These are phyloP conservation scores for Hydnomerulius pinastri DNA, from an alignment of 768 basidiomycete genomes.

Conservation along the genomic window DNA sequence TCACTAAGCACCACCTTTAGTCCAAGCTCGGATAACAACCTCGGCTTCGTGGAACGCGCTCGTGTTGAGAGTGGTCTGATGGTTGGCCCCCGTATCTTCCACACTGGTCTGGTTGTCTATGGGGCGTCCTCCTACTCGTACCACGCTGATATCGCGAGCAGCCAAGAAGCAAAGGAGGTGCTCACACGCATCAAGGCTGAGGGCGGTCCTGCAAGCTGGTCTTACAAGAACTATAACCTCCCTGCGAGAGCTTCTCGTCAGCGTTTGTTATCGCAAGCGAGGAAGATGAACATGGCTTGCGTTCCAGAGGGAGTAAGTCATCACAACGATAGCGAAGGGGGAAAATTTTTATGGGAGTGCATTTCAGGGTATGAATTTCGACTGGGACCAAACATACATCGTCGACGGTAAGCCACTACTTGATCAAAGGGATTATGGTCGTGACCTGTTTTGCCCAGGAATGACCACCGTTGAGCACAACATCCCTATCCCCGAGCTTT, in stretches of 20 bases:
- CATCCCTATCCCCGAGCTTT: slow-evolving; percentile 62
- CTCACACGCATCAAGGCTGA: slow-evolving; percentile 70
- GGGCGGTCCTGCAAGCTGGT: slow-evolving; percentile 68
- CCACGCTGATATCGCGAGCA: slow-evolving; percentile 65
- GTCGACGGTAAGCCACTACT: slow-evolving; percentile 58
- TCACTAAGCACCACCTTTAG: slow-evolving; percentile 32
- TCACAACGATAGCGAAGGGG: background rate
- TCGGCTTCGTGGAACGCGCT: slow-evolving; percentile 61
- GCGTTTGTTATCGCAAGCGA: slow-evolving; percentile 59
- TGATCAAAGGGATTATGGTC: background rate
- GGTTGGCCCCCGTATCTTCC: slow-evolving; percentile 71
- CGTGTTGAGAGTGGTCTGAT: slow-evolving; percentile 63
- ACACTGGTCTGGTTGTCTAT: slow-evolving; percentile 62
- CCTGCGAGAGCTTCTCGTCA: slow-evolving; percentile 72
- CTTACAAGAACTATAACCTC: slow-evolving; percentile 78
- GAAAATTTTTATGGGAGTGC: background rate
- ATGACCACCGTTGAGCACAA: slow-evolving; percentile 80
- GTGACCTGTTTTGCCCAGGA: slow-evolving; percentile 38
- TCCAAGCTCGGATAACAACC: slow-evolving; percentile 63
- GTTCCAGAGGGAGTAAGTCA: slow-evolving; percentile 64
- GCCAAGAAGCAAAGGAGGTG: slow-evolving; percentile 64
- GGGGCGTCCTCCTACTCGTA: slow-evolving; percentile 48
- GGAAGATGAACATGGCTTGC: slow-evolving; percentile 66
- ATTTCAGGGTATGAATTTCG: slow-evolving; percentile 66
- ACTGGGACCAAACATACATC: slow-evolving; percentile 80